Base-by-base conservation (phyloP, 148 eudicot genomes). In the Beta vulgaris region DNA sequence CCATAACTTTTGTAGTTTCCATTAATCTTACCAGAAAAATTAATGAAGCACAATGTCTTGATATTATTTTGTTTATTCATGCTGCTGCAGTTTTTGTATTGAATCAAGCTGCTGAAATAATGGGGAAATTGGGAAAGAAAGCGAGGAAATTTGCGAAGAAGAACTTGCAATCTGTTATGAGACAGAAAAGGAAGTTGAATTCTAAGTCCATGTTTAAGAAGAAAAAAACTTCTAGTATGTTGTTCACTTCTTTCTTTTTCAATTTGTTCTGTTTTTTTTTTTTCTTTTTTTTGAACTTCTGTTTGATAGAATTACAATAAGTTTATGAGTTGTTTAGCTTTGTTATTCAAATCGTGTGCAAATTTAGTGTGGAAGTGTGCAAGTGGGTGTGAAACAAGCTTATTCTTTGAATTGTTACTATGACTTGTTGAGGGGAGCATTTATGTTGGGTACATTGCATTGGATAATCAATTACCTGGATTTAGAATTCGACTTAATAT, bases 101-200 rank as follows among this genome's bases (percentile, higher is more conserved):
- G 37, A 21, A 51, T 16, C 1, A n/a, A 64, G 16, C 18, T 26
- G 19, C 35, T 64, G 29, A 42, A 67, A 80, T 21, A 81, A 93
- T 93, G 98, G 93, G 90, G 76, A 93, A 95, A 78, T 81, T 95
- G 0, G 99, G 99, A 43, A 92, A 90, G 83, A 95, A 95, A 65
- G 99, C 99, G 11, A 86, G 97, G 74, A 95, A 95, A 69, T 95
- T 95, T 53, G 99, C 96, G 23, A 95, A 86, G 94, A 95, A 95
- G 87, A 86, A 90, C 62, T 87, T 95, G 31, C 99, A 88, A 58
- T 82, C 96, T 19, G 92, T 92, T 18, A 80, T 85, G 54, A 86
- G 71, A 69, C 75, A 36, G 53, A 81, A 84, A 77, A 82, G 99
- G 37, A 89, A 95, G 80, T 74, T 79, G 5, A 90, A 95, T 18